Evolutionary conservation across 2,329 filamentous ascomycete genomes (phyloP).

Genomic region (Fusarium nelsonii): DNA sequence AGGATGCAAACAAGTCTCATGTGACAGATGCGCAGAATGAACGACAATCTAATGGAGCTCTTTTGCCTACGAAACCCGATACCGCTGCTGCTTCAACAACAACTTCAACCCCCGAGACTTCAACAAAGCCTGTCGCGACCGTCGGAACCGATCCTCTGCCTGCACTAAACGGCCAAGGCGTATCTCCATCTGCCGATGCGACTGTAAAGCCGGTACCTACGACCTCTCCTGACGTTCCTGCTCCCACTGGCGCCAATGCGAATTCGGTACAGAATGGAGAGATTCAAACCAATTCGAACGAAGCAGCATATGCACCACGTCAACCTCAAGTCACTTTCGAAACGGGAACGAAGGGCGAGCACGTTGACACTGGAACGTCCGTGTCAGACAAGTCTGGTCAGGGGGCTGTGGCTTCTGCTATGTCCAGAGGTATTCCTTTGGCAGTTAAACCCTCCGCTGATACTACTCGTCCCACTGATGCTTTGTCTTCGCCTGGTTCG

Average conservation of each 20-base stretch:
- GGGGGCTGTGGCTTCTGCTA: slow-evolving; percentile 2
- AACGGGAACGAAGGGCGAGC: slow-evolving; percentile 49
- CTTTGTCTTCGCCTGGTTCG: slow-evolving; percentile 69
- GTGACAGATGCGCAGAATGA: slow-evolving; percentile 24
- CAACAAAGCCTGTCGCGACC: slow-evolving; percentile 22
- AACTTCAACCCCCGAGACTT: slow-evolving; percentile 24
- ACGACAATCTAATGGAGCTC: slow-evolving; percentile 22
- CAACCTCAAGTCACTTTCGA: slow-evolving; percentile 52
- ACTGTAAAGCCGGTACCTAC: slow-evolving; percentile 29
- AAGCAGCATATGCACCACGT: slow-evolving; percentile 20
- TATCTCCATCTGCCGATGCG: slow-evolving; percentile 12
- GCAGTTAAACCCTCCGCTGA: slow-evolving; percentile 55
- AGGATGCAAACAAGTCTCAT: slow-evolving; percentile 26
- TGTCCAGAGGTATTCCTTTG: slow-evolving; percentile 26
- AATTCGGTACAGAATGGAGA: slow-evolving; percentile 3
- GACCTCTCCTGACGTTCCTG: slow-evolving; percentile 20
- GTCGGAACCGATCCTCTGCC: neutral
- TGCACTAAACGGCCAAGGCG: neutral
- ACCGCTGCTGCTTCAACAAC: slow-evolving; percentile 24
- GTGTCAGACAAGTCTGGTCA: slow-evolving; percentile 18
- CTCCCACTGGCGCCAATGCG: slow-evolving; percentile 4
- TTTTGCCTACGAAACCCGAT: slow-evolving; percentile 22
- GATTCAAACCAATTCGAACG: neutral
- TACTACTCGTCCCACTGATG: slow-evolving; percentile 56
- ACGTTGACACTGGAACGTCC: slow-evolving; percentile 12